Evolutionary conservation across 495 filamentous ascomycete species (phyloP), one percentile per base, ranked within the genome.

Genomic region (Aspergillus ellipticus): DNA sequence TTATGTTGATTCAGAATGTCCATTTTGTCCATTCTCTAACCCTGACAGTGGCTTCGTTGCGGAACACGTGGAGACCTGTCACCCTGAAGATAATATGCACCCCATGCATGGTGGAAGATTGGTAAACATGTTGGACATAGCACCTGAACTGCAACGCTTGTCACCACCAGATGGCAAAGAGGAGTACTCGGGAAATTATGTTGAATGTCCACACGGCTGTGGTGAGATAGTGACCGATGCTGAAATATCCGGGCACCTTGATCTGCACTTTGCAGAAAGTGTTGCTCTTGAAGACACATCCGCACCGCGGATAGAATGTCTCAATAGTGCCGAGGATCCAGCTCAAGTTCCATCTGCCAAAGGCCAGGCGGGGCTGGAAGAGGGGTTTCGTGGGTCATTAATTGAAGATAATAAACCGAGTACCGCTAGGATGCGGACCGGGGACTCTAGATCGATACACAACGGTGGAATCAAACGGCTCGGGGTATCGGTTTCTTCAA

Each of bases 191-290:
- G 54, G 54, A 6, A 61, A 66, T 48, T 91, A 85, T 59, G 75
- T 84, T 41, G 75, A 84, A 47, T 96, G 92, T 60, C 83, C 87
- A 1, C 77, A 83, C 11, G 81, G 80, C n/a, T 96, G 90, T 67
- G 87, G 85, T 19, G 89, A 96, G 62, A 66, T 77, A 16, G 69
- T 93, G 42, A 70, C 80, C 26, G 66, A 80, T 13, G 63, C 71
- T 2, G 84, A 90, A 57, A 68, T 94, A 31, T 80, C 87, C 21
- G 82, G 78, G 31, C 91, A 95, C 66, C 69, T 91, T 35, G 87
- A 92, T 64, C 71, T 92, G 47, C 91, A 96, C 69, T 65, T 72
- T 35, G 79, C 82, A 29, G 88, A 89, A 63, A 70, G 72, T 11
- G 70, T 81, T 48, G 72, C 71, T 9, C 68, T 79, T 49, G 81